Evolutionary conservation across 352 stramenopile species (phyloP).

Genomic region (Sclerospora graminicola): DNA sequence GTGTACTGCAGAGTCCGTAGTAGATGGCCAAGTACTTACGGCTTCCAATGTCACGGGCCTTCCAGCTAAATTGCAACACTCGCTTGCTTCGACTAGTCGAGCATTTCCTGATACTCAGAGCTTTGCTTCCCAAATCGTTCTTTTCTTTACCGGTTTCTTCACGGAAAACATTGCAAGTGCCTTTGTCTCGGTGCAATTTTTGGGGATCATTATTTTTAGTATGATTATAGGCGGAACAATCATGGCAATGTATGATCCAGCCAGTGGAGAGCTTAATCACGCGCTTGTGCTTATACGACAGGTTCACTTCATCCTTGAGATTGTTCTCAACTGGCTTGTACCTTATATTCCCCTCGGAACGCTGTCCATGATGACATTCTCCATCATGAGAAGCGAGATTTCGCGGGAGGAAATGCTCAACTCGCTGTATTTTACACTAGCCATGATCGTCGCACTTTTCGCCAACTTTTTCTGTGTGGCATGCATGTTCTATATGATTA

Average conservation of each 20-base stretch:
- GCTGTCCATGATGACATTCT: conserved; percentile 40
- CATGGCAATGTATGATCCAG: conserved; percentile 35
- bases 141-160: conserved; percentile 43
- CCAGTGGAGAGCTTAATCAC: conserved; percentile 33
- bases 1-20: conserved; percentile 14
- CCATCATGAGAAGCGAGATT: conserved; percentile 36
- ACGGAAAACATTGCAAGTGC: conserved; percentile 47
- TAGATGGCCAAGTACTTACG: conserved; percentile 25
- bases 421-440: too few relatives aligned
- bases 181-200: conserved; percentile 33
- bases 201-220: conserved; percentile 44
- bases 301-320: conserved; percentile 44
- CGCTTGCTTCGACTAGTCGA: conserved; percentile 19
- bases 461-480: conserved; percentile 38
- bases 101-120: conserved; percentile 22
- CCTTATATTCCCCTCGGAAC: not conserved
- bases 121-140: conserved; percentile 34
- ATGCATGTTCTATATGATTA: conserved; percentile 38
- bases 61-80: conserved; percentile 6
- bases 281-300: conserved; percentile 47
- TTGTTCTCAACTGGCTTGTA: conserved; percentile 64
- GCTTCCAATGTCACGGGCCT: conserved; percentile 45
- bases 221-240: conserved; percentile 42
- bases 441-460: conserved; percentile 31
- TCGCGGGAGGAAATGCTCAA: conserved; percentile 27